A percentile compares a stretch with the other conserved stretches of the same genome.
phyloP scores from a whole-genome alignment of 331 rosid genomes.

The Quercus tomentella region DNA sequence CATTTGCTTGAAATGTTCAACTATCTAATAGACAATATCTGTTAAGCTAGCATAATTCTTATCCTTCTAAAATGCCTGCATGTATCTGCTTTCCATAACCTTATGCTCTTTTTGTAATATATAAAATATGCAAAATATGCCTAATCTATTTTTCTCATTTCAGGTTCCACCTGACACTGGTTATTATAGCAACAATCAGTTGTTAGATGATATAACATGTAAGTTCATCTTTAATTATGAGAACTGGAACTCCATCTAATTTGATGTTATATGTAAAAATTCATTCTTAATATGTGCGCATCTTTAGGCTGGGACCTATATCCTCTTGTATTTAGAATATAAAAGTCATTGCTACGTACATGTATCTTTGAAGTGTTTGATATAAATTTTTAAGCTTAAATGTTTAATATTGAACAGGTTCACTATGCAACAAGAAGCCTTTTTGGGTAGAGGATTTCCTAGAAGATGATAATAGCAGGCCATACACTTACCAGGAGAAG shows the following conservation, averaged over 20 bases:
- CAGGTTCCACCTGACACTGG: conserved; percentile 75
- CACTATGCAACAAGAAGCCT: too few species aligned
- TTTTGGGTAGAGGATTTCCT: too few species aligned
- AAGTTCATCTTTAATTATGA: conserved; percentile 18
- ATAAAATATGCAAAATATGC: not conserved
- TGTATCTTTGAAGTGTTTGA: too few species aligned
- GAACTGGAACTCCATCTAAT: not conserved
- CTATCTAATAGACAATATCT: not conserved
- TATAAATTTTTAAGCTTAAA: too few species aligned
- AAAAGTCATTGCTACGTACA: too few species aligned
- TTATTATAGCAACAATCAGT: conserved; percentile 12
- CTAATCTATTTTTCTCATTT: conserved; percentile 16
- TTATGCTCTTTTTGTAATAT: not conserved
- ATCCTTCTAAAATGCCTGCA: not conserved
- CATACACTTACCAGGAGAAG: too few species aligned
- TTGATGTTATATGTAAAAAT: not conserved
- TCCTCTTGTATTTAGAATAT: not conserved
- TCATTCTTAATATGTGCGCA: not conserved
- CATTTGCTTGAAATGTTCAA: not conserved
- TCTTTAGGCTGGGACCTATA: not conserved
- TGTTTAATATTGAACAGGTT: too few species aligned
- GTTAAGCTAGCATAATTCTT: not conserved
- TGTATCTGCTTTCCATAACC: not conserved
- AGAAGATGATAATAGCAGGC: too few species aligned
- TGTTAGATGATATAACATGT: conserved; percentile 82